Conservation (phyloP, 257 asterid genomes). For the Henckelia pumila region DNA sequence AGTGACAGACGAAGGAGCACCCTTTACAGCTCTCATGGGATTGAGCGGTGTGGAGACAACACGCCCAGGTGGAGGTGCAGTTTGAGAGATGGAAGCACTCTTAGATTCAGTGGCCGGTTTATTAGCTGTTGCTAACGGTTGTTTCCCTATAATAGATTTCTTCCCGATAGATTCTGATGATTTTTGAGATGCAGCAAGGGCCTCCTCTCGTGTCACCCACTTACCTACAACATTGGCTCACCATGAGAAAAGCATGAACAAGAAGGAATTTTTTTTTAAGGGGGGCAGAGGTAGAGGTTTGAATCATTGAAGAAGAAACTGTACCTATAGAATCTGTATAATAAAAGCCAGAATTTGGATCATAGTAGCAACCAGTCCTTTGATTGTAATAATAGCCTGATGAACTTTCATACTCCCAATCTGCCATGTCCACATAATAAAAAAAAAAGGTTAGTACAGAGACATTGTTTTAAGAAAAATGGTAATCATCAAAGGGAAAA, state of each 20-base stretch:
- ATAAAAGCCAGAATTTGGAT: conserved; percentile 95
- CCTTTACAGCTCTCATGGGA: conserved; percentile 64
- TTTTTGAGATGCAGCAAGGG: conserved; percentile 53
- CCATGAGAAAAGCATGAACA: conserved; percentile 5
- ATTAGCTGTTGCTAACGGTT: conserved; percentile 31
- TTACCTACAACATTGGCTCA: conserved; percentile 49
- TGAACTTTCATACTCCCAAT: conserved; percentile 78
- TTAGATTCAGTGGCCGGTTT: conserved; percentile 37
- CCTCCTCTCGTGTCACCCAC: conserved; percentile 91
- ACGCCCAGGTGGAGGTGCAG: conserved; percentile 77
- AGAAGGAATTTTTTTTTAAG: neutral
- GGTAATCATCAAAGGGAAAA: neutral
- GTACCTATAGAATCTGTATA: conserved; percentile 84
- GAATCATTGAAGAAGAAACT: neutral
- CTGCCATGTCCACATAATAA: conserved; percentile 39
- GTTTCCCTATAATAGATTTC: conserved; percentile 47
- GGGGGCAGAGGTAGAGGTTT: neutral
- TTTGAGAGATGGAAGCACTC: conserved; percentile 42
- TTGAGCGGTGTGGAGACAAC: conserved; percentile 63
- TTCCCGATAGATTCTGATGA: conserved; percentile 48
- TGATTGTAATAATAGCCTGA: conserved; percentile 78
- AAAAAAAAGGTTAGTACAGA: neutral
- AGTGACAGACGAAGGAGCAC: conserved; percentile 69
- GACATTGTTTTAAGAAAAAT: neutral
- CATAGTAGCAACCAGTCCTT: conserved; percentile 60